phyloP scores from a whole-genome alignment of 2,329 filamentous ascomycete genomes.

The Colletotrichum viniferum region DNA sequence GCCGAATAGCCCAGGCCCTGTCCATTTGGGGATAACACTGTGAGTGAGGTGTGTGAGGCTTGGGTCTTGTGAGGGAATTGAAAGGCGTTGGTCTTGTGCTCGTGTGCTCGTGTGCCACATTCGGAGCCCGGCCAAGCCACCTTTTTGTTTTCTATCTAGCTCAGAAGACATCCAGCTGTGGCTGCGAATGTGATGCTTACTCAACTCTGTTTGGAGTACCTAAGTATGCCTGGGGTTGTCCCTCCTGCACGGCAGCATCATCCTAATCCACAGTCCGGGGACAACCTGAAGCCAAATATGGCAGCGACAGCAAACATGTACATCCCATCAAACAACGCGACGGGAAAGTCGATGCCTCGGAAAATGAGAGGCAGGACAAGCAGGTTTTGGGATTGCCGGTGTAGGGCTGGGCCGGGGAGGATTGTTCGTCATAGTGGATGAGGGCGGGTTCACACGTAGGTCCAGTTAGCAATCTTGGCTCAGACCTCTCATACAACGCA shows the following conservation, averaged over 20 bases:
- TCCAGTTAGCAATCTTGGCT: not conserved
- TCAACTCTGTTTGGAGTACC: not conserved
- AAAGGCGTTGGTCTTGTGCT: slow-evolving; percentile 1
- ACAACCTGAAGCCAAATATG: not conserved
- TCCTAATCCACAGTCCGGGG: not conserved
- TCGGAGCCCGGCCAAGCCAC: slow-evolving; percentile 1
- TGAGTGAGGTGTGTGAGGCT: not conserved
- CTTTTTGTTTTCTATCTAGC: not conserved
- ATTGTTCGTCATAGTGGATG: slow-evolving; percentile 14
- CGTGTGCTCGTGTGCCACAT: slow-evolving; percentile 18
- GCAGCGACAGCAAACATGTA: not conserved
- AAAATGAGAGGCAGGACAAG: not conserved
- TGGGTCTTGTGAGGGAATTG: not conserved
- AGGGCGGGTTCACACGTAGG: not conserved
- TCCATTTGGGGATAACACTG: not conserved
- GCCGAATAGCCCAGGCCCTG: not conserved
- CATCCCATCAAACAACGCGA: not conserved
- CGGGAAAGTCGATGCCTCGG: not conserved
- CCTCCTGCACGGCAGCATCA: slow-evolving; percentile 11
- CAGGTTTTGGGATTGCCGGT: not conserved
- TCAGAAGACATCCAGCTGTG: not conserved
- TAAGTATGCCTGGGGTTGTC: not conserved
- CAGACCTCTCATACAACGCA: not conserved
- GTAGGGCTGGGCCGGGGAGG: not conserved
- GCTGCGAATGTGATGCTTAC: not conserved